A percentile compares a stretch with the other conserved stretches of the same genome.
Conservation (phyloP, 1,284 basidiomycete species). For the Neolentinus lepideus region DNA sequence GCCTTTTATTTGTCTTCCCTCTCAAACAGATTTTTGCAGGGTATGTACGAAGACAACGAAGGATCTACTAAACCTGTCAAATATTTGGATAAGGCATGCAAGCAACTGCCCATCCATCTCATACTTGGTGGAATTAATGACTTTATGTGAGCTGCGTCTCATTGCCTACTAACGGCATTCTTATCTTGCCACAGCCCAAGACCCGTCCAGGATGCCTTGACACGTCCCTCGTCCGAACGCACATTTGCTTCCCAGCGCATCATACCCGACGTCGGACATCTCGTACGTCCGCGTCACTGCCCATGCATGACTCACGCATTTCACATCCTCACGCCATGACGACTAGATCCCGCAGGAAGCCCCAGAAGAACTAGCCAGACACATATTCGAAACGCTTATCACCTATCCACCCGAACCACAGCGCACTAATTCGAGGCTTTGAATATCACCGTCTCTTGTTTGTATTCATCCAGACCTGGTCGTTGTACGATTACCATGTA, state of each 20-base stretch:
- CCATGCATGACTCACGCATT: neutral
- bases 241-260: neutral
- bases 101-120: conserved; percentile 36
- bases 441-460: neutral
- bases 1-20: neutral
- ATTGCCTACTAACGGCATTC: neutral
- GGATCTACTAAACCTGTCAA: conserved; percentile 42
- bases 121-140: conserved; percentile 42
- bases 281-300: neutral
- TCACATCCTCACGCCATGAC: neutral
- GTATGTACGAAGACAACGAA: conserved; percentile 42
- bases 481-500: no score
- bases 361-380: neutral
- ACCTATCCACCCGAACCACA: neutral
- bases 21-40: no score
- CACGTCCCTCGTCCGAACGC: neutral
- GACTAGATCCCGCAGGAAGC: neutral
- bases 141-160: conserved; percentile 30
- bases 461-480: neutral
- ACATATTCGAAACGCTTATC: neutral
- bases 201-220: neutral
- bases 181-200: neutral
- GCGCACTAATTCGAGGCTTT: neutral
- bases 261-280: neutral
- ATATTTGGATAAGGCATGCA: conserved; percentile 31